Base-by-base conservation (phyloP, 1,284 basidiomycete genomes). In the Pseudozyma sp. region DNA sequence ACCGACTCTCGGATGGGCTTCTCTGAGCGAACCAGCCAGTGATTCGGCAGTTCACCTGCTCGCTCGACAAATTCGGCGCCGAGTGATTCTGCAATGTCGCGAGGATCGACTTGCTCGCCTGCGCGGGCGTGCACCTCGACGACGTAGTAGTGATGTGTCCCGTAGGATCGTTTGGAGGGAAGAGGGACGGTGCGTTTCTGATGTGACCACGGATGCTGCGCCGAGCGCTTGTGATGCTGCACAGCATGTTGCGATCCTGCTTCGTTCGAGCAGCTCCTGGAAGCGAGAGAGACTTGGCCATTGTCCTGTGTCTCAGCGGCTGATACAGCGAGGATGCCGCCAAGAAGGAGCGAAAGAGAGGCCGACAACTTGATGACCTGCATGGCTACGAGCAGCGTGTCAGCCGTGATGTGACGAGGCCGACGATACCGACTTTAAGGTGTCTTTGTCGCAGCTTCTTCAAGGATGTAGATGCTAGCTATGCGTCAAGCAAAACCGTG, bases 111-210 rank as follows among this genome's bases (percentile, higher is more conserved):
- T 87, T 86, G 39, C 87, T 87, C 29, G 69, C 70, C 77, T 50
- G 85, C 83, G 7, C 81, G 80, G 52, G 91, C 89, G 76, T 88
- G 85, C 82, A 93, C 89, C 84, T 94, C 91, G 30, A 96, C 85
- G 66, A 94, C 91, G 86, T 95, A 96, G 87, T 99, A 99, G 77
- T 92, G 88, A 85, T 98, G 92, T 8, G 92, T 90, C 75, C 88
- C 85, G 85, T 98, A 95, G 3, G 77, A 73, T 17, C 85, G 77
- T 67, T 78, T 81, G 10, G 63, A 60, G 50, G 83, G 78, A 14
- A 77, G 67, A 5, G 75, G 54, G 16, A 78, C 69, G 29, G 61
- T 50, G 34, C 66, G 65, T 24, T 68, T 68, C 47, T 73, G 69
- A 50, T 68, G 58, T 14, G 58, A 43, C 74, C 69, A 76, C 8